Evolutionary conservation across 2,329 filamentous ascomycete genomes (phyloP), one percentile per base, ranked within the genome.

Genomic region (Purpureocillium lavendulum): DNA sequence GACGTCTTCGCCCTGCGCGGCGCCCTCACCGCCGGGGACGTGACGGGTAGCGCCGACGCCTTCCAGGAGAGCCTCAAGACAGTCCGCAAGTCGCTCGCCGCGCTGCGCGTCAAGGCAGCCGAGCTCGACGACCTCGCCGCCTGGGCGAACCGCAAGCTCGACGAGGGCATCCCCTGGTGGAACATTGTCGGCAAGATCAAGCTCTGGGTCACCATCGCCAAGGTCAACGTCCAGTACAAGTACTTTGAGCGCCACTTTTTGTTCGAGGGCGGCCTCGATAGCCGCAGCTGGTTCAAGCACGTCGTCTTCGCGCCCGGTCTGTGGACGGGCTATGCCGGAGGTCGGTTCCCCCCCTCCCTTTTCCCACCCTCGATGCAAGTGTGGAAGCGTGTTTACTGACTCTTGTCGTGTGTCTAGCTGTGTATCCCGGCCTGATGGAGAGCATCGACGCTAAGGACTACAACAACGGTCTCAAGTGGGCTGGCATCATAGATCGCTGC

Each of bases 301-400:
- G 83, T 95, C 3, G 84, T 96, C 1, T 96, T 94, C 61, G 89
- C 89, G 1, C 89, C 89, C 0, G 89, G 89, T 0, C 59, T 90
- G 35, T 94, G 88, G 87, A 95, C 87, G 0, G 89, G 89, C 0
- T 96, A 96, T 60, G 70, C 87, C 0, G 89, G 88, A 54, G 75
- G 77, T 81, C 53, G 61, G 72, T 64, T 12, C 35, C 9, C 13
- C 17, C 11, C 36, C 29, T 13, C 36, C 9, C n/a, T 17, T 3
- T 2, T 6, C 9, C 11, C 10, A 3, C 26, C 11, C 15, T 17
- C 8, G 4, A 9, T 14, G n/a, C n/a, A n/a, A n/a, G n/a, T n/a
- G n/a, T n/a, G n/a, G n/a, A n/a, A n/a, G n/a, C n/a, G n/a, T n/a
- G n/a, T n/a, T n/a, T 39, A 30, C 40, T 47, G 26, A 48, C 35